Evolutionary conservation across 495 filamentous ascomycete species (phyloP), one percentile per base, ranked within the genome.

Genomic region (Copromyces sp.): DNA sequence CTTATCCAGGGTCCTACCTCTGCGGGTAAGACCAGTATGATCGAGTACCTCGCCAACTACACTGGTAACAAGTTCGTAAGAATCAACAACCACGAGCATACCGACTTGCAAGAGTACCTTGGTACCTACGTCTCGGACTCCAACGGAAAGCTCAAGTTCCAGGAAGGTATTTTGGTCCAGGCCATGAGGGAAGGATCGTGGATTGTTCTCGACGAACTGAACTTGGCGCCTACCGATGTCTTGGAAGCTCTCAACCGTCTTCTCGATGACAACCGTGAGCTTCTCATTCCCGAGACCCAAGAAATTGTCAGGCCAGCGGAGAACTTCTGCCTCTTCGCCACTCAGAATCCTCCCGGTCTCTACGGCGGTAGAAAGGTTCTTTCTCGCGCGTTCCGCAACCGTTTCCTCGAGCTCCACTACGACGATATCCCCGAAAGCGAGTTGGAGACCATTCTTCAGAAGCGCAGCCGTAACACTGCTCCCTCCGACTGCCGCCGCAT

Each of bases 1-100:
- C 84, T 99, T n/a, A 89, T 99, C 20, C 96, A 99, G 78, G 96
- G 96, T 6, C 96, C 96, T 32, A 99, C 96, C 0, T 98, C 95
- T 44, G 90, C 94, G 40, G 96, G 96, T 71, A 99, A 99, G 81
- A 99, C 96, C 0, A 97, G 94, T 79, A 98, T 99, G 96, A 95
- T 99, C 70, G 95, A 98, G 80, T 97, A 97, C 79, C 87, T 99
- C 39, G 96, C 96, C 6, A 95, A 95, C 79, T 91, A 93, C 68
- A 97, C 93, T 37, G 96, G 96, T 3, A 97, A 99, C 77, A 94
- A 93, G 77, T 98, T 98, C 75, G 93, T 99, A 44, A 89, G 96
- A 71, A 98, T 99, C 84, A 99, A 99, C 83, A 99, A 99, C 77
- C 96, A 99, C 79, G 96, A 99, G 76, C 95, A 98, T 78, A 98